Evolutionary conservation across 2,329 filamentous ascomycete species (phyloP), one percentile per base, ranked within the genome.

Genomic region (Coniella vitis): DNA sequence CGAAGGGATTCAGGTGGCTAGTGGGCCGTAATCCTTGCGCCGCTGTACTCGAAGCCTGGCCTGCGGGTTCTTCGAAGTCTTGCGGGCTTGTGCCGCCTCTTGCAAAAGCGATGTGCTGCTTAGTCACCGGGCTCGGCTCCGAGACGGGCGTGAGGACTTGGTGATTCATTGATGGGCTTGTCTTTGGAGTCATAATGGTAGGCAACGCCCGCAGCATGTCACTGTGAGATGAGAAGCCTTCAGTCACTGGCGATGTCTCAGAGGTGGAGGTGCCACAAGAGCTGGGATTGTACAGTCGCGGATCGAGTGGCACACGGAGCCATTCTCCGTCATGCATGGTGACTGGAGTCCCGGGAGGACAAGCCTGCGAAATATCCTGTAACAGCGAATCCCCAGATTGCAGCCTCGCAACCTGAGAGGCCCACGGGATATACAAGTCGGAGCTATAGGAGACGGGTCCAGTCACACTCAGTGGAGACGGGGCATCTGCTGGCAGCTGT

Each of bases 301-400:
- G 56, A 40, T 58, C 57, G 20, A 53, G 39, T 10, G 51, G 51
- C 8, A 53, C 45, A 20, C 42, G 49, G 14, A 53, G 44, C 51
- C 51, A 53, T 35, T 53, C 51, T 7, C 42, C 39, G 39, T 53
- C 51, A n/a, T 42, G 20, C 3, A 36, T 49, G 19, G 36, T n/a
- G 29, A 40, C 32, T 9, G 42, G 39, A 25, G 20, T 34, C 4
- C n/a, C 37, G 34, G 47, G 5, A 19, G 36, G 13, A 45, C 60
- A 60, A 16, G 55, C 45, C 47, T 59, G 56, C 10, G 54, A 56
- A 46, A 62, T 59, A 17, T 46, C 49, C 45, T 61, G 54, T 3
- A 63, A 52, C 37, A 61, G 47, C 14, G 42, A 48, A 43, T 60
- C 56, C 29, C 58, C 61, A 36, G 56, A 57, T 32, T 57, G 49